Base-by-base conservation (phyloP, 805 yeast genomes). In the Aciculoconidium aculeatum region DNA sequence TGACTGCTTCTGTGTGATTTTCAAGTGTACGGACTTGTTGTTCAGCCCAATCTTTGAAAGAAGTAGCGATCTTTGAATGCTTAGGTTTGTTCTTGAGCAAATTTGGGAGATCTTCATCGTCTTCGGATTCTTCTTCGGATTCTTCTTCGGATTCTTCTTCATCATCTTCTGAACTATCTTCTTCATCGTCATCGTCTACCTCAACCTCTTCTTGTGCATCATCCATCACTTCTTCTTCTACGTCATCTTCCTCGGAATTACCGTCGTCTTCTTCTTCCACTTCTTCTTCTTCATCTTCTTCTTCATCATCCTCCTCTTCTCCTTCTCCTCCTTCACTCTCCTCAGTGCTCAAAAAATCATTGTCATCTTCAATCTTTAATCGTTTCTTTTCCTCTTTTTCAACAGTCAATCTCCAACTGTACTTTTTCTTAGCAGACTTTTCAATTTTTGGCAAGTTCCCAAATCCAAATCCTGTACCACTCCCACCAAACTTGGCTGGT, bases 1-100 rank as follows among this genome's bases (percentile, higher is more conserved):
- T 62, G 1, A 58, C 55, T 35, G 53, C 47, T 25, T 54, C 75
- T 10, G 18, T 26, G 5, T 71, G 65, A 1, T 83, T 86, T 41
- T 76, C 84, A 21, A 76, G 58, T 36, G 70, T 65, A 34, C 80
- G 74, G 4, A 78, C 72, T 45, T 82, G 83, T 19, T 68, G 57
- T 41, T 79, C 83, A 0, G 96, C 96, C 97, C 98, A 92, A 11
- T 72, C 72, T 55, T 83, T 84, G 65, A 92, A 92, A 11, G 76
- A 71, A 20, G 67, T 64, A 3, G 66, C 67, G 0, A 42, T 60
- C 17, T 65, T 50, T 0, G 70, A 61, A 38, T 66, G 77, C 20
- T 61, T 58, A 22, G 69, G 69, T 44, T 62, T 70, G 17, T 49
- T 55, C 21, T 50, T 47, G n/a, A 60, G 37, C 12, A 62, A 47